phyloP scores from a whole-genome alignment of 2,329 filamentous ascomycete genomes.

The Ophiostoma piceae region DNA sequence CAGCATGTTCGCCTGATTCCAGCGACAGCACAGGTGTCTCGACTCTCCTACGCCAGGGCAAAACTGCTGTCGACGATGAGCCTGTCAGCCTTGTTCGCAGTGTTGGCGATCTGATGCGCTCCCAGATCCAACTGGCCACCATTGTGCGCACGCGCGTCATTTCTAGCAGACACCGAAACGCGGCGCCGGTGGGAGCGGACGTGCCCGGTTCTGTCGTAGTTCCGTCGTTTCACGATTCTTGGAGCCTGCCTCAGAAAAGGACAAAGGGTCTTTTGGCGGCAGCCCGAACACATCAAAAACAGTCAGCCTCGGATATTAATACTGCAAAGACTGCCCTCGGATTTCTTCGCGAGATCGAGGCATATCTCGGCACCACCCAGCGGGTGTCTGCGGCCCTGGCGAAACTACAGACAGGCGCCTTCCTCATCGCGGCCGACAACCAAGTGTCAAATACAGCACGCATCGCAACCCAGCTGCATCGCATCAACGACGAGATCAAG shows the following conservation, averaged over 20 bases:
- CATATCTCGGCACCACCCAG: slow-evolving; percentile 64
- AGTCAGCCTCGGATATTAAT: background rate
- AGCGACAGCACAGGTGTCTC: background rate
- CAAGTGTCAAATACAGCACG: slow-evolving; percentile 19
- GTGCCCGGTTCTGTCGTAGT: background rate
- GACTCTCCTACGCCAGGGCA: background rate
- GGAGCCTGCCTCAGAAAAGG: slow-evolving; percentile 22
- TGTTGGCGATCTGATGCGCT: slow-evolving; percentile 53
- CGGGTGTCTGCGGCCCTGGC: slow-evolving; percentile 22
- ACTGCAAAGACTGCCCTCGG: background rate
- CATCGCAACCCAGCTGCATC: slow-evolving; percentile 23
- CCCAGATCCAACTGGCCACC: slow-evolving; percentile 71
- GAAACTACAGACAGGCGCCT: slow-evolving; percentile 21
- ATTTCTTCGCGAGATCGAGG: slow-evolving; percentile 68
- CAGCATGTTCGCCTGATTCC: background rate
- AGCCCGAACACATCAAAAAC: background rate
- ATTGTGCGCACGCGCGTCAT: slow-evolving; percentile 44
- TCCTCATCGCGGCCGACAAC: slow-evolving; percentile 20
- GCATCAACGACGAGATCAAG: background rate
- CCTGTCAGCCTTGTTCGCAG: slow-evolving; percentile 21
- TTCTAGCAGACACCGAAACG: background rate
- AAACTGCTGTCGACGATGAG: background rate
- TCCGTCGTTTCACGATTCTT: slow-evolving; percentile 20
- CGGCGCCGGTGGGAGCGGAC: background rate
- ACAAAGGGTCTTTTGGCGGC: slow-evolving; percentile 19